Evolutionary conservation across 257 asterid species (phyloP).

Genomic region (Ilex aquifolium): DNA sequence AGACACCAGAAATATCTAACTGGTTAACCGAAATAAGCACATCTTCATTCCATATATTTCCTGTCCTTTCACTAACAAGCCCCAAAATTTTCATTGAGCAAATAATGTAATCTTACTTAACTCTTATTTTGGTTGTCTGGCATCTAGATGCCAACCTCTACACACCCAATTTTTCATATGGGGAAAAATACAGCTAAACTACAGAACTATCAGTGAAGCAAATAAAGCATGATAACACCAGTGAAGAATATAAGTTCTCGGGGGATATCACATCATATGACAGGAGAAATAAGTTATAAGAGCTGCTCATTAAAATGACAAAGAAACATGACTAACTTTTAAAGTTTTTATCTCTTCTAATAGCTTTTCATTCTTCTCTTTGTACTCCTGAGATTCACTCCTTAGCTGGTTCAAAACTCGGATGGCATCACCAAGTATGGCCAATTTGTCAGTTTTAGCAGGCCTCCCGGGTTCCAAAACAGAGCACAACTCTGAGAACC

Average conservation of each 20-base stretch:
- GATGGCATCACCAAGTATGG: slow-evolving; percentile 68
- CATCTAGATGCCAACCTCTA: not conserved
- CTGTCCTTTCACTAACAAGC: not conserved
- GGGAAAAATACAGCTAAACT: not conserved
- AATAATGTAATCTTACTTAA: not conserved
- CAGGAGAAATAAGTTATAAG: not conserved
- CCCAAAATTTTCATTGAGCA: not conserved
- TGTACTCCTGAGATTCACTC: slow-evolving; percentile 49
- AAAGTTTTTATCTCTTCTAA: slow-evolving; percentile 62
- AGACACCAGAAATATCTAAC: not conserved
- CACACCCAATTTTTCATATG: not conserved
- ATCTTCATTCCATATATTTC: not conserved
- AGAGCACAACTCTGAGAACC: slow-evolving; percentile 64
- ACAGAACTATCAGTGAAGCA: not conserved
- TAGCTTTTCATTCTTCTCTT: slow-evolving; percentile 52
- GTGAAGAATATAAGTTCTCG: not conserved
- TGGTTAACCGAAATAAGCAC: not conserved
- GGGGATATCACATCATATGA: not conserved
- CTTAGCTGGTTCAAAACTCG: slow-evolving; percentile 51
- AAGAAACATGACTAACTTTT: slow-evolving; percentile 38
- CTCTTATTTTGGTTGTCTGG: not conserved
- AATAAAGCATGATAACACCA: not conserved
- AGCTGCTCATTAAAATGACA: not conserved
- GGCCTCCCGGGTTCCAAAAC: slow-evolving; percentile 69
- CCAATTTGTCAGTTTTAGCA: slow-evolving; percentile 63